Percentiles rank a stretch among this genome's conserved stretches.
These are phyloP conservation scores for Mollisiaceae sp. DNA, from an alignment of 2,329 filamentous ascomycete genomes.

Conservation along the genomic window DNA sequence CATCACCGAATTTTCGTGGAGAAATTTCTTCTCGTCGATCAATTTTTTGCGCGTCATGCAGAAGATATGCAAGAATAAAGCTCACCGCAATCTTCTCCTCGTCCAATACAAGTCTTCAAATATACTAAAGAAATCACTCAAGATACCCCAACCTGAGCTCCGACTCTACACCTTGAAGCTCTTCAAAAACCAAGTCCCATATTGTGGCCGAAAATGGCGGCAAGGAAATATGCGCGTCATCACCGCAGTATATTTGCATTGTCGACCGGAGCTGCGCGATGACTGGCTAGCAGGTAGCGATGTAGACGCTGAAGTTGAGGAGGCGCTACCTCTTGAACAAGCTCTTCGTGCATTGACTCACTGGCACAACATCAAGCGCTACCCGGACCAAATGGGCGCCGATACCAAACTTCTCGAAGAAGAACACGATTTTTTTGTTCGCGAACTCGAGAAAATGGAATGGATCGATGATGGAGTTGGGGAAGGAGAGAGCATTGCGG, in stretches of 20 bases:
- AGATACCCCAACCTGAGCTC: conserved; percentile 85
- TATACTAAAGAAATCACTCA: conserved; percentile 88
- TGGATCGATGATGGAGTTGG: conserved; percentile 36
- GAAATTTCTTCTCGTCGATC: conserved; percentile 94
- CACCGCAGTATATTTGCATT: conserved; percentile 93
- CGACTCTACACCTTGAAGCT: conserved; percentile 95
- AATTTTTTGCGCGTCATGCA: conserved; percentile 96
- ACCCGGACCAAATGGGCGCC: conserved; percentile 76
- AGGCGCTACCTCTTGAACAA: conserved; percentile 90
- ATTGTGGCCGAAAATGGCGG: conserved; percentile 97
- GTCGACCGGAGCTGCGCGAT: conserved; percentile 87
- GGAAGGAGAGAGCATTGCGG: conserved; percentile 47
- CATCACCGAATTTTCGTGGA: conserved; percentile 88
- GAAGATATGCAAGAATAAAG: conserved; percentile 95
- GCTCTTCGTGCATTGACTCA: conserved; percentile 87
- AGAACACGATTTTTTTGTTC: conserved; percentile 79
- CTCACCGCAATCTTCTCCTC: conserved; percentile 89
- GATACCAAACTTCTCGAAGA: conserved; percentile 63
- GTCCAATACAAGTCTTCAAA: conserved; percentile 95
- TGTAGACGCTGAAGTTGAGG: conserved; percentile 91
- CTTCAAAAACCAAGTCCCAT: conserved; percentile 98
- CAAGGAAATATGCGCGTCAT: conserved; percentile 99
- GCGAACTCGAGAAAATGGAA: conserved; percentile 77
- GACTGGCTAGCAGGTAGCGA: conserved; percentile 94
- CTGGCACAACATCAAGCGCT: conserved; percentile 88